These are phyloP conservation scores for Yamadazyma siamensis DNA, from an alignment of 1,139 yeast species.

Conservation along the genomic window DNA sequence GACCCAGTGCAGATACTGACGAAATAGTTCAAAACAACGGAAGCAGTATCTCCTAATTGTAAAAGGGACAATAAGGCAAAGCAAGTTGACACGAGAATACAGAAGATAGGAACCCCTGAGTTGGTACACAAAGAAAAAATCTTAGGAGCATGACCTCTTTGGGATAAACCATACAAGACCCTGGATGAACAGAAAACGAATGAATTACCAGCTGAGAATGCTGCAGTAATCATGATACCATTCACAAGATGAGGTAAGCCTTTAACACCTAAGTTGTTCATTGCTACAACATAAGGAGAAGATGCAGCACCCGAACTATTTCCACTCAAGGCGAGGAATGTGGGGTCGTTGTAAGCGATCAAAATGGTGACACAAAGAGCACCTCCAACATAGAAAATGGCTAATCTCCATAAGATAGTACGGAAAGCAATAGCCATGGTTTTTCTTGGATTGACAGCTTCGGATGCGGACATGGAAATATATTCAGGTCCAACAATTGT, in stretches of 20 bases:
- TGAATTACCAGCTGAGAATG: constrained; percentile 42
- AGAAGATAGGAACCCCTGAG: constrained; percentile 22
- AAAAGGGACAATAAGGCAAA: constrained; percentile 59
- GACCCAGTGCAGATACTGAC: constrained; percentile 75
- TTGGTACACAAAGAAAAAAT: constrained; percentile 30
- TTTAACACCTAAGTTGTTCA: constrained; percentile 32
- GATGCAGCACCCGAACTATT: constrained; percentile 28
- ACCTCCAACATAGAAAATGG: constrained; percentile 60
- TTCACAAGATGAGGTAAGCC: constrained; percentile 38
- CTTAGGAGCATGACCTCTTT: constrained; percentile 35
- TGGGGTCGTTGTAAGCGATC: constrained; percentile 38
- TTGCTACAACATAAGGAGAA: constrained; percentile 43
- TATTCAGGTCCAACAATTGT: constrained; percentile 83
- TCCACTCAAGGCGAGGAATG: constrained; percentile 20
- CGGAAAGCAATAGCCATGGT: constrained; percentile 73
- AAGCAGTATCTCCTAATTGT: constrained; percentile 53
- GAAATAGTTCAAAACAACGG: constrained; percentile 70
- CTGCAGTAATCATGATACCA: constrained; percentile 23
- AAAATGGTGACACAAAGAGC: constrained; percentile 36
- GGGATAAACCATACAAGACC: constrained; percentile 34
- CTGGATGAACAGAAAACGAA: constrained; percentile 39
- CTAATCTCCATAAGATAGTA: constrained; percentile 67
- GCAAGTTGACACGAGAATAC: constrained; percentile 60
- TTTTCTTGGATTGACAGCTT: constrained; percentile 68
- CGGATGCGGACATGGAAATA: constrained; percentile 79